A percentile compares a stretch with the other conserved stretches of the same genome.
Conservation (phyloP, 2,329 filamentous ascomycete species). For the Calonectria ilicicola region DNA sequence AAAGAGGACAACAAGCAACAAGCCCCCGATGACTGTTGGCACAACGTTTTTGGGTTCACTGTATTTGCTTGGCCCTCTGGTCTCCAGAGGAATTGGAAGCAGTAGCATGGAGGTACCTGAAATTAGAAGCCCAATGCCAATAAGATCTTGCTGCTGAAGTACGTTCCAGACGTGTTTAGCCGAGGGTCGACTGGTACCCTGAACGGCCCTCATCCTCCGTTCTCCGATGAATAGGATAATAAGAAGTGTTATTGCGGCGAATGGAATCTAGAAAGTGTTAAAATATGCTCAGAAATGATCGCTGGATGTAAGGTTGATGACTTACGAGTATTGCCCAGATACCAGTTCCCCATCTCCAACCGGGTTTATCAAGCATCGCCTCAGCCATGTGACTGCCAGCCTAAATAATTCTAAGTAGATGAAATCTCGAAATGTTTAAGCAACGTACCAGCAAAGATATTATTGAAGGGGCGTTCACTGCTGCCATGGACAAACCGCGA, state of each 20-base stretch:
- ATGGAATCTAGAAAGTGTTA: background rate
- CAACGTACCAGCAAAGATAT: background rate
- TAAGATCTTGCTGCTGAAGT: background rate
- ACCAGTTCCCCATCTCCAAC: conserved; percentile 1
- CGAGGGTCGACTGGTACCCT: background rate
- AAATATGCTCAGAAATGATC: too few relatives aligned
- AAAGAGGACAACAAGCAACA: background rate
- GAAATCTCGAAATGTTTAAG: too few relatives aligned
- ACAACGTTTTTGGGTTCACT: background rate
- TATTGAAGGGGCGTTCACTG: background rate
- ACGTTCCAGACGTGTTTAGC: background rate
- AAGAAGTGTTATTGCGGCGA: background rate
- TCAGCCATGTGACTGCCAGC: background rate
- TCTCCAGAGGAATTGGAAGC: background rate
- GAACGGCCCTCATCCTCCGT: background rate
- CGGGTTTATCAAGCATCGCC: background rate
- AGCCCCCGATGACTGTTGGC: background rate
- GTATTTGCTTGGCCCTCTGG: background rate
- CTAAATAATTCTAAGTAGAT: background rate
- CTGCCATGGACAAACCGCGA: background rate
- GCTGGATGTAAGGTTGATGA: too few relatives aligned
- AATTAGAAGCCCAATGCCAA: background rate
- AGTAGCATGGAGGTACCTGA: background rate
- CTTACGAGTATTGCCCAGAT: background rate
- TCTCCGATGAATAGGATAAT: background rate